Evolutionary conservation across 768 basidiomycete genomes (phyloP).

Genomic region (Agaricus sinodeliciosus): DNA sequence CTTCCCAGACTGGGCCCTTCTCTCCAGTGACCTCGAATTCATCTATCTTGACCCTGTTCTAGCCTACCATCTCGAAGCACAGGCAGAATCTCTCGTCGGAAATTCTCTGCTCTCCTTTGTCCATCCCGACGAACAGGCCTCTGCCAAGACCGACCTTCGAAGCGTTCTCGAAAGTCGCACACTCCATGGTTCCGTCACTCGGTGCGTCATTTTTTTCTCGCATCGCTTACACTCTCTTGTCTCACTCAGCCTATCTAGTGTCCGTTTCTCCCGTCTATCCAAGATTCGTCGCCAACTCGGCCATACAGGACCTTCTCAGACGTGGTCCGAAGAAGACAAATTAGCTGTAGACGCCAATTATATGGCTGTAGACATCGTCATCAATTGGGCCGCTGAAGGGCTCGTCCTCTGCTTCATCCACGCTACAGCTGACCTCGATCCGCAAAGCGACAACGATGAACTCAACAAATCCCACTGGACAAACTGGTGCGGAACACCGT

Average conservation of each 20-base stretch:
- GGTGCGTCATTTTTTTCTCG: constrained; percentile 28
- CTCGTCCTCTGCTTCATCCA: constrained; percentile 88
- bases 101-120: constrained; percentile 71
- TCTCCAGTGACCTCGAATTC: constrained; percentile 70
- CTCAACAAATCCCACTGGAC: constrained; percentile 67
- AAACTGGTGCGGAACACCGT: constrained; percentile 83
- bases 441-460: constrained; percentile 65
- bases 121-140: constrained; percentile 77
- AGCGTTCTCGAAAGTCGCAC: constrained; percentile 69
- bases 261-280: constrained; percentile 73
- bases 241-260: constrained; percentile 36
- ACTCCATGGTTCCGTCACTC: constrained; percentile 79
- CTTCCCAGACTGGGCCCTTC: constrained; percentile 69
- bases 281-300: constrained; percentile 70
- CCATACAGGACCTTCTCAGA: constrained; percentile 43
- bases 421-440: constrained; percentile 67
- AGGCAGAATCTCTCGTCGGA: constrained; percentile 64
- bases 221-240: constrained; percentile 15
- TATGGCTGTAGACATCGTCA: constrained; percentile 84
- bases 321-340: constrained; percentile 64
- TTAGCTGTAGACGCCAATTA: constrained; percentile 66
- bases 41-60: constrained; percentile 83
- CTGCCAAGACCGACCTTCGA: constrained; percentile 68
- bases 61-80: constrained; percentile 59
- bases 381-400: constrained; percentile 84